phyloP scores from a whole-genome alignment of 495 filamentous ascomycete genomes.

The Staphylotrichum longicolle region DNA sequence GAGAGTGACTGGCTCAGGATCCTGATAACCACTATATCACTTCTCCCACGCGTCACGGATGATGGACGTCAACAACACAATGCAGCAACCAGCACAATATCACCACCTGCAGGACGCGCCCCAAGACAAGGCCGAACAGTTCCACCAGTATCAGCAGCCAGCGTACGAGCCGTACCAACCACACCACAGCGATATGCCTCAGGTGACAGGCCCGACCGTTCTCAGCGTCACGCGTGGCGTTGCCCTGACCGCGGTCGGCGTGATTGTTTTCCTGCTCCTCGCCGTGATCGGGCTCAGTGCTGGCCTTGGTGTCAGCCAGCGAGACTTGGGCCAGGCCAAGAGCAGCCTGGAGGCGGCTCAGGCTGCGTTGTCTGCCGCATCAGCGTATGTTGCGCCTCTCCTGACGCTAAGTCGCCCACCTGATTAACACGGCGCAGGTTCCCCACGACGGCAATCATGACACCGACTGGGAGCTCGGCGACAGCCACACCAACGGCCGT shows the following conservation, averaged over 20 bases:
- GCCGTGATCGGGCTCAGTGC: conserved; percentile 31
- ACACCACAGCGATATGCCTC: background rate
- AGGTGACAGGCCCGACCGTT: background rate
- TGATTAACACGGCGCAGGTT: background rate
- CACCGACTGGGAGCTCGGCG: conserved; percentile 4
- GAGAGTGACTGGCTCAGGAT: too few relatives aligned
- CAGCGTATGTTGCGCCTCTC: background rate
- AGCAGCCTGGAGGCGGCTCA: conserved; percentile 20
- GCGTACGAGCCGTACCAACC: conserved; percentile 10
- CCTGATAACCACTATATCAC: too few relatives aligned
- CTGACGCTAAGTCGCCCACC: too few relatives aligned
- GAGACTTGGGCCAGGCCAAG: conserved; percentile 22
- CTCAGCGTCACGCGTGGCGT: conserved; percentile 27
- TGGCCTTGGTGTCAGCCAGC: conserved; percentile 34
- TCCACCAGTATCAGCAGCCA: background rate
- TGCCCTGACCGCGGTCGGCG: conserved; percentile 13
- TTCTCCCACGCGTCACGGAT: background rate
- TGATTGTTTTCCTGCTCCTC: conserved; percentile 17
- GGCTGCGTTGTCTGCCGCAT: conserved; percentile 15
- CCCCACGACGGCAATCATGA: background rate
- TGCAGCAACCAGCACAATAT: background rate
- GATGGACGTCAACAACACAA: background rate
- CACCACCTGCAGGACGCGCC: background rate
- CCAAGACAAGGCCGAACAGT: background rate
- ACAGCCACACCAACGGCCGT: conserved; percentile 14